A percentile compares a stretch with the other conserved stretches of the same genome.
These are phyloP conservation scores for Eutrema heterophyllum DNA, from an alignment of 345 rosid genomes.

Conservation along the genomic window DNA sequence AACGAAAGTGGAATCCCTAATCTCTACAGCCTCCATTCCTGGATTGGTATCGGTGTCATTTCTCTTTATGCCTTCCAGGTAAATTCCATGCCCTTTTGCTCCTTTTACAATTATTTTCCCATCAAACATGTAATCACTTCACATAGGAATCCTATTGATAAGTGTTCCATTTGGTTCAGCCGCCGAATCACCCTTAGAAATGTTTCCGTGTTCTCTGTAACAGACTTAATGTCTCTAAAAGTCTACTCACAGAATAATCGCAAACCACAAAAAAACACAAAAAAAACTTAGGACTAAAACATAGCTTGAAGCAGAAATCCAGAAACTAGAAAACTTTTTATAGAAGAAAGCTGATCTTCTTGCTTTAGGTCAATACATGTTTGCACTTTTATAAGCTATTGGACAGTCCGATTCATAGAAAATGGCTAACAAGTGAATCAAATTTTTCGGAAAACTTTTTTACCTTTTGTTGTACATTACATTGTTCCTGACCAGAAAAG, in stretches of 20 bases:
- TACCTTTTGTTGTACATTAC: not conserved
- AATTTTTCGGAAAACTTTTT: too few relatives aligned
- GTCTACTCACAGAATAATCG: not conserved
- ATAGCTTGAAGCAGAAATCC: not conserved
- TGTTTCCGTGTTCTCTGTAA: not conserved
- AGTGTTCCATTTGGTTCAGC: not conserved
- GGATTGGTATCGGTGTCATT: conserved; percentile 83
- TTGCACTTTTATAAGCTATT: not conserved
- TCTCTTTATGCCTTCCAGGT: conserved; percentile 89
- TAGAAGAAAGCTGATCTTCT: not conserved
- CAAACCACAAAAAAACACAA: not conserved
- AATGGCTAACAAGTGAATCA: not conserved
- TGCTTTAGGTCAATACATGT: not conserved
- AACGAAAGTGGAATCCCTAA: conserved; percentile 73
- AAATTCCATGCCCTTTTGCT: conserved; percentile 11
- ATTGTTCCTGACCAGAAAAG: conserved; percentile 2
- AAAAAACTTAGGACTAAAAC: not conserved
- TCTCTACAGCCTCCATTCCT: conserved; percentile 93
- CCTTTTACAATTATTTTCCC: not conserved
- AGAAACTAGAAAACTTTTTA: not conserved
- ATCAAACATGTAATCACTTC: not conserved
- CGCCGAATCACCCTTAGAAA: too few relatives aligned
- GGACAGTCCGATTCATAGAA: not conserved
- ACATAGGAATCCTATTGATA: not conserved
- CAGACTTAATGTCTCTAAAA: not conserved